Evolutionary conservation across 2,329 filamentous ascomycete genomes (phyloP).

Genomic region (Cladosporium sp.): DNA sequence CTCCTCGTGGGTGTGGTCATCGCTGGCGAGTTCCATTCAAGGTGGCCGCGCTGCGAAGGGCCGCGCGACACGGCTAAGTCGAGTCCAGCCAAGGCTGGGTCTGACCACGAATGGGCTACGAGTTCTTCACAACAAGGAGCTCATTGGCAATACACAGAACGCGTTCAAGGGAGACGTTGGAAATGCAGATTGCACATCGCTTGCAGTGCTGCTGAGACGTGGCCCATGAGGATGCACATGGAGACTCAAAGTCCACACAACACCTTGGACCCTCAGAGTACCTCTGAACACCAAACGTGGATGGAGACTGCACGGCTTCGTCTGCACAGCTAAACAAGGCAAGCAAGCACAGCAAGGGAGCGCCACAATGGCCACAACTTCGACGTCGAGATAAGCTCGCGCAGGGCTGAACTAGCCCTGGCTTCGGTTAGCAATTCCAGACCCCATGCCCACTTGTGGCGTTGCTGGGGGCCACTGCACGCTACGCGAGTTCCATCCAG

Average conservation of each 20-base stretch:
- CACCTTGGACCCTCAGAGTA: background rate
- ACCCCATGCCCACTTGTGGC: background rate
- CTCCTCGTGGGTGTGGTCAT: background rate
- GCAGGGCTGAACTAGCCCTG: conserved; percentile 5
- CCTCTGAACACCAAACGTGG: background rate
- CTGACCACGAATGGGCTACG: background rate
- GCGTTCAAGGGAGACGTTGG: background rate
- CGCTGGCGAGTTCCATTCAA: too few relatives aligned
- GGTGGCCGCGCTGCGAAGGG: background rate
- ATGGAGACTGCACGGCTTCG: background rate
- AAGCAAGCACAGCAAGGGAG: background rate
- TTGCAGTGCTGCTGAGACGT: background rate
- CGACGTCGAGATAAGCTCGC: conserved; percentile 3
- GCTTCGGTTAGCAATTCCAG: background rate
- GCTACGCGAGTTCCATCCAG: too few relatives aligned
- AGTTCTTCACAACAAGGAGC: background rate
- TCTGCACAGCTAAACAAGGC: background rate
- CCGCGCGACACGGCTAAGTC: background rate
- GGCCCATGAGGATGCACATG: background rate
- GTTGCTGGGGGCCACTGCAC: background rate
- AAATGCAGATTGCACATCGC: background rate
- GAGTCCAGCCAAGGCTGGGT: background rate
- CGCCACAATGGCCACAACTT: background rate
- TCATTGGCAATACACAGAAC: background rate
- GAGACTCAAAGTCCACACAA: background rate